Percentiles rank a stretch among this genome's conserved stretches.
These are phyloP conservation scores for Alloascoidea africana DNA, from an alignment of 805 yeast species.

Conservation along the genomic window DNA sequence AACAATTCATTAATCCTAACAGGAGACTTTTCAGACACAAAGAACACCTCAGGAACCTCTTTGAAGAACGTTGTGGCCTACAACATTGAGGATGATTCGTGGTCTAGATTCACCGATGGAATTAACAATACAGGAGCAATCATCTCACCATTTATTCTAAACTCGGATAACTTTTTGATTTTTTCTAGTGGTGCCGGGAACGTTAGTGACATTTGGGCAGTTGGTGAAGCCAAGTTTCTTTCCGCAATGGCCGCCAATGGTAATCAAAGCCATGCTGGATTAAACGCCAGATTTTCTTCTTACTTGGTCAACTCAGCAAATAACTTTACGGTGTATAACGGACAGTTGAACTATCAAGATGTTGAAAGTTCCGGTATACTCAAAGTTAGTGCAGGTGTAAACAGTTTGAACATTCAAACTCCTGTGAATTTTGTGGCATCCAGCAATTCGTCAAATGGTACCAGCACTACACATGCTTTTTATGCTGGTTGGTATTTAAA, in stretches of 20 bases:
- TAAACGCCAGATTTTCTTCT: neutral
- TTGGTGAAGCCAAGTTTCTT: neutral
- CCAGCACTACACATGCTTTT: neutral
- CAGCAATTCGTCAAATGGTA: too few species aligned
- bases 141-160: constrained; percentile 4
- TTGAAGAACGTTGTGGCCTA: constrained; percentile 22
- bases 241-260: neutral
- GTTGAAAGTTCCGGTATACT: neutral
- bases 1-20: constrained; percentile 24
- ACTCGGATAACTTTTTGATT: constrained; percentile 15
- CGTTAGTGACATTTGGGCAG: neutral
- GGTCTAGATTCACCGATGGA: constrained; percentile 27
- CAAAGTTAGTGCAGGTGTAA: neutral
- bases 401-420: neutral
- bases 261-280: neutral
- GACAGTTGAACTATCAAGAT: neutral
- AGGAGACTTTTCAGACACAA: constrained; percentile 29
- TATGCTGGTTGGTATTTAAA: constrained; percentile 21
- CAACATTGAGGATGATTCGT: constrained; percentile 20
- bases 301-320: neutral
- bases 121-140: constrained; percentile 7
- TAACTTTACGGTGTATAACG: constrained; percentile 3
- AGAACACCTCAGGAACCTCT: constrained; percentile 18
- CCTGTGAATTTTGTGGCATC: neutral
- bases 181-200: neutral